These are phyloP conservation scores for Phalaenopsis aphrodite DNA, from an alignment of 106 monocot species.

Conservation along the genomic window DNA sequence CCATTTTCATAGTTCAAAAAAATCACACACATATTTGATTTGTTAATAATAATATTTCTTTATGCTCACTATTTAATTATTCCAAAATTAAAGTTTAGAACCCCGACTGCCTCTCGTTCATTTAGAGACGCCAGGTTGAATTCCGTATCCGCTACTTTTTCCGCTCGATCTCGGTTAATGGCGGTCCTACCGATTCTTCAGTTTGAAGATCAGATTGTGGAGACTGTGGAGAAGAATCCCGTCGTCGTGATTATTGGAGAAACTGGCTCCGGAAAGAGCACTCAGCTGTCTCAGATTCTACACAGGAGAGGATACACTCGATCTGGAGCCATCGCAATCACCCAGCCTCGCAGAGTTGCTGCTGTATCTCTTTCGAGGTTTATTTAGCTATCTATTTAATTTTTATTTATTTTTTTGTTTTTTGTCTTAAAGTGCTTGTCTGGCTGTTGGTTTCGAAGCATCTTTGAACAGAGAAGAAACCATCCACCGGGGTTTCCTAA, in stretches of 20 bases:
- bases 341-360: slow-evolving; percentile 93
- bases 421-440: background rate
- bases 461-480: background rate
- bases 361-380: slow-evolving; percentile 93
- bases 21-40: no score
- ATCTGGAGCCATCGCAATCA: slow-evolving; percentile 74
- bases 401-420: background rate
- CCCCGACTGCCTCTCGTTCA: no score
- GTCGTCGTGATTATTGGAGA: slow-evolving; percentile 89
- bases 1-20: no score
- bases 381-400: no score
- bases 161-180: slow-evolving; percentile 14
- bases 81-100: no score
- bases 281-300: slow-evolving; percentile 94
- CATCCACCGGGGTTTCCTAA: background rate
- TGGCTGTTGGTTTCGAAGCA: background rate
- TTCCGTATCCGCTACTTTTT: no score
- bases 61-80: no score
- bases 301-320: slow-evolving; percentile 68
- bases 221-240: slow-evolving; percentile 68
- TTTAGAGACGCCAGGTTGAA: no score
- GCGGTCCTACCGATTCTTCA: slow-evolving; percentile 65
- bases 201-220: slow-evolving; percentile 73
- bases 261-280: slow-evolving; percentile 98
- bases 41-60: no score